Base-by-base conservation (phyloP, 2,329 filamentous ascomycete species). In the Xylariaceae sp. region DNA sequence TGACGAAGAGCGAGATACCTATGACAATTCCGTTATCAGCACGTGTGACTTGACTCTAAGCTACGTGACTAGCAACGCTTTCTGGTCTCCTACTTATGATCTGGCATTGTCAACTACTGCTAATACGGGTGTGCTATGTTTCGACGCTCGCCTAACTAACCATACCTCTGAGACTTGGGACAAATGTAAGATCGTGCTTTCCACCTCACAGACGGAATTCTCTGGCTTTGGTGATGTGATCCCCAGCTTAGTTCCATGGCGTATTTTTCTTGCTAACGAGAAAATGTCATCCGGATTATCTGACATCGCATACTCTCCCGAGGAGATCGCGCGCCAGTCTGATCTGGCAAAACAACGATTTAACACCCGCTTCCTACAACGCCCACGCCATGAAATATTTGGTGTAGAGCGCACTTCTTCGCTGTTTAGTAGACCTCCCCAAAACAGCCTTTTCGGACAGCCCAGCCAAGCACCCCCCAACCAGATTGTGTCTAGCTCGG, bases 141-240 rank as follows among this genome's bases (percentile, higher is more conserved):
- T 88, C 65, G 81, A 86, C 49, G 84, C 85, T 1, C 78, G 81
- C 58, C 78, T 87, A 46, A 79, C 76, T 51, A 88, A 88, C 69
- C 73, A 73, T 44, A 86, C 83, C 0, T 83, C 81, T 0, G 85
- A 88, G 70, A 82, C 79, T 0, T 88, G 85, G 85, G 74, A 73
- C 24, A 79, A 82, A 68, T 81, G 82, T 66, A 81, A 79, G 57
- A 70, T 88, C 30, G 78, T 77, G 0, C 77, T 88, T 4, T 87
- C 85, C 2, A 87, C 83, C 0, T 86, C 83, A 0, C 82, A 87
- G 62, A 80, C 84, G 3, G 77, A 77, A 4, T 84, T 82, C 47
- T 76, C 80, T 1, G 79, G 79, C 1, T 71, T 86, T 2, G 75
- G 80, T 20, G 81, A 86, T 53, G 69, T 70, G 10, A 78, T 84